A percentile compares a stretch with the other conserved stretches of the same genome.
phyloP scores from a whole-genome alignment of 2,329 filamentous ascomycete species.

The Botrytis hyacinthi region DNA sequence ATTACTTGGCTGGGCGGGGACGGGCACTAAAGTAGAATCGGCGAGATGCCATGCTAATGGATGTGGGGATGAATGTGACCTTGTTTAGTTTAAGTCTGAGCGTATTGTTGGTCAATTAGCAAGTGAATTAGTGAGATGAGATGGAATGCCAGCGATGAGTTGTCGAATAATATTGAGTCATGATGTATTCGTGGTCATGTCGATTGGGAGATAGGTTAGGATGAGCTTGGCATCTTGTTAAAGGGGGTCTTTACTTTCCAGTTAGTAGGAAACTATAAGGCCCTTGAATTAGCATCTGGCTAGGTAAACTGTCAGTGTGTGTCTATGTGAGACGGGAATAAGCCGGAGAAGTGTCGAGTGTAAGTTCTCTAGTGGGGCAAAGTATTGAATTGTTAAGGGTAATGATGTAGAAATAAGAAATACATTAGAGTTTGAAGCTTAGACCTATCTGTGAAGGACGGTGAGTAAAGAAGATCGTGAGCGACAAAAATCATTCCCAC shows the following conservation, averaged over 20 bases:
- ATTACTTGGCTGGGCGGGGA: background rate
- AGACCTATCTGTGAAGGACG: background rate
- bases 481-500: background rate
- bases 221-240: background rate
- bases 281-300: background rate
- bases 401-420: background rate
- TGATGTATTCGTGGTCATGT: conserved; percentile 2
- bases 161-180: conserved; percentile 9
- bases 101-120: background rate
- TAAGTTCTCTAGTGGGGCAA: background rate
- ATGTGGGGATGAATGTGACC: conserved; percentile 9
- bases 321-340: background rate
- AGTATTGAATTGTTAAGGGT: background rate
- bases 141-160: background rate
- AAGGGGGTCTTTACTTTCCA: background rate
- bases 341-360: background rate
- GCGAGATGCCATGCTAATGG: background rate
- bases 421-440: background rate
- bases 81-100: background rate
- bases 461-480: background rate
- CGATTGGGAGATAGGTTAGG: background rate
- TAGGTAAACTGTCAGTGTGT: background rate
- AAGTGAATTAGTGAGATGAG: background rate
- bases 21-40: conserved; percentile 6
- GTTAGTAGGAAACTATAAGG: background rate